phyloP scores from a whole-genome alignment of 2,329 filamentous ascomycete genomes.

The Aspergillus arachidicola region DNA sequence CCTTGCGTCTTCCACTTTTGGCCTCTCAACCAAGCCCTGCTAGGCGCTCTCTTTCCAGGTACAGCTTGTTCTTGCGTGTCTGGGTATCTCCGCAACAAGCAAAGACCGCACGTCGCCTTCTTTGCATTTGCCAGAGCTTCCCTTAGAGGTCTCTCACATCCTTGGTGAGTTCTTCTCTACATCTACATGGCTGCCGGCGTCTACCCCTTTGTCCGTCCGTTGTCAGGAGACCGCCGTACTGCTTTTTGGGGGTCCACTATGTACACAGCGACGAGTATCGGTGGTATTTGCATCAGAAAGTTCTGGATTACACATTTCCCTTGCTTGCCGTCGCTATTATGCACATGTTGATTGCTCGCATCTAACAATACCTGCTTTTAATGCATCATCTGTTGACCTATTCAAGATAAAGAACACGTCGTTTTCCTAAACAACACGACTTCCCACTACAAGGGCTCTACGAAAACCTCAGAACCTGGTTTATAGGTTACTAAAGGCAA shows the following conservation, averaged over 20 bases:
- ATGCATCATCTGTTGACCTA: background rate
- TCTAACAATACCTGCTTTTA: background rate
- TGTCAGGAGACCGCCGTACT: background rate
- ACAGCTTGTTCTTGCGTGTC: background rate
- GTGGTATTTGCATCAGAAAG: background rate
- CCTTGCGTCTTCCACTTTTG: background rate
- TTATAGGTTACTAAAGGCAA: background rate
- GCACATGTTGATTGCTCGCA: background rate
- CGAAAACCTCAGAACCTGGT: background rate
- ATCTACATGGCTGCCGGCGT: background rate
- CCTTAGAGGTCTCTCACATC: background rate
- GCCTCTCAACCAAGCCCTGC: background rate
- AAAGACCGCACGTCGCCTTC: background rate
- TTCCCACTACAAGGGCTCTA: background rate
- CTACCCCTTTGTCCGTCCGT: background rate
- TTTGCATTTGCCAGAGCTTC: background rate
- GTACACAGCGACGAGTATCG: background rate
- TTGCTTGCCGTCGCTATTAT: background rate
- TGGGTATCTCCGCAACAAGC: background rate
- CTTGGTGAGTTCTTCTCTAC: background rate
- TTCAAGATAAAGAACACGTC: conserved; percentile 5
- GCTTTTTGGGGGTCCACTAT: background rate
- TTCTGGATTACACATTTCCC: background rate
- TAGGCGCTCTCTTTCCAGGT: background rate
- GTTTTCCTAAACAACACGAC: background rate